phyloP scores from a whole-genome alignment of 345 rosid species.

The Arabidopsis suecica region DNA sequence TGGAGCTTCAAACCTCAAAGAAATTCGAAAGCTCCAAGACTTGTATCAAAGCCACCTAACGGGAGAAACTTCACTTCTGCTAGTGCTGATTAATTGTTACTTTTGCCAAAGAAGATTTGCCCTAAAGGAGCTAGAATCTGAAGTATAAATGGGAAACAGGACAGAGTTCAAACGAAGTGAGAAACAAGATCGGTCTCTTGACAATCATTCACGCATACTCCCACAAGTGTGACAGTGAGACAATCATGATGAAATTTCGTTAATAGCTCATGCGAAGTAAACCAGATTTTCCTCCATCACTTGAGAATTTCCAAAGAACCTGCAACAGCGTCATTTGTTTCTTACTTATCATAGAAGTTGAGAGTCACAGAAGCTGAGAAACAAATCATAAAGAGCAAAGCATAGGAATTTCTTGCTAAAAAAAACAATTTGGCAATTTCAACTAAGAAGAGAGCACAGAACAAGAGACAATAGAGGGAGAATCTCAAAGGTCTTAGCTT shows the following conservation, averaged over 20 bases:
- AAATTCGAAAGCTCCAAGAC: slow-evolving; percentile 29
- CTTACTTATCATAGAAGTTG: not conserved
- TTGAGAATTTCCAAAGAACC: slow-evolving; percentile 49
- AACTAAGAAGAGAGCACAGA: slow-evolving; percentile 23
- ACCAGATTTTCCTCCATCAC: slow-evolving; percentile 45
- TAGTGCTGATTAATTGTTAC: slow-evolving; percentile 20
- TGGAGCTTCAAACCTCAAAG: slow-evolving; percentile 38
- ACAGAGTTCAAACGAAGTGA: slow-evolving; percentile 28
- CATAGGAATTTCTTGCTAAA: not conserved
- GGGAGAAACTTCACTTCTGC: slow-evolving; percentile 35
- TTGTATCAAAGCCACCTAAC: slow-evolving; percentile 40
- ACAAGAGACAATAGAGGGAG: slow-evolving; percentile 16
- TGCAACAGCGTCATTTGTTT: slow-evolving; percentile 41
- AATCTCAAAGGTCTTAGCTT: slow-evolving; percentile 29
- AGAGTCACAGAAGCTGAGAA: slow-evolving; percentile 13
- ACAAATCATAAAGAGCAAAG: not conserved
- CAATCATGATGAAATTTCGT: slow-evolving; percentile 25
- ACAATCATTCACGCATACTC: slow-evolving; percentile 35
- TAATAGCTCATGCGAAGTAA: slow-evolving; percentile 28
- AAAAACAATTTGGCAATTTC: not conserved
- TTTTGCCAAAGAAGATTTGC: slow-evolving; percentile 67
- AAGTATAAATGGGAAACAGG: slow-evolving; percentile 38
- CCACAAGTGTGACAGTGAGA: slow-evolving; percentile 37
- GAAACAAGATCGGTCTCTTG: slow-evolving; percentile 32
- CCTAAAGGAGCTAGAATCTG: slow-evolving; percentile 45